Evolutionary conservation across 140 eudicot genomes (phyloP).

Genomic region (Anethum foeniculum): DNA sequence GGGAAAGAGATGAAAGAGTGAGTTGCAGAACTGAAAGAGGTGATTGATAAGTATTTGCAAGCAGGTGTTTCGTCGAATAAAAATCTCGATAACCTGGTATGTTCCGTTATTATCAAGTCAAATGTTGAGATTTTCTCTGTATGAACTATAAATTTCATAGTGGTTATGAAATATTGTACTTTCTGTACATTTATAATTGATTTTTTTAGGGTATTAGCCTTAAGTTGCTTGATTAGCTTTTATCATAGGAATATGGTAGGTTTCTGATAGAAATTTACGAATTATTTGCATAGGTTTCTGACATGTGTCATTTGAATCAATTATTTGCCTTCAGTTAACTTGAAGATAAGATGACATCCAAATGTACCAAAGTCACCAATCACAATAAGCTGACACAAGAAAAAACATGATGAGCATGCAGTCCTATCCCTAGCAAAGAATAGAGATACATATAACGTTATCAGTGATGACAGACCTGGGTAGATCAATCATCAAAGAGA

Average conservation of each 20-base stretch:
- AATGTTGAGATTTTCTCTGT: not conserved
- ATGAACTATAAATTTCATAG: not conserved
- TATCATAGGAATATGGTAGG: not conserved
- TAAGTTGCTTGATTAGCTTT: not conserved
- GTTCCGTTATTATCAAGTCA: constrained; percentile 28
- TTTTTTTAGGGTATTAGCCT: not conserved
- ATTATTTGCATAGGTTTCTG: too few species aligned
- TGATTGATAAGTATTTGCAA: constrained; percentile 19
- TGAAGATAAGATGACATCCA: too few species aligned
- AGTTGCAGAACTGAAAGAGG: constrained; percentile 22
- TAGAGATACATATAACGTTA: too few species aligned
- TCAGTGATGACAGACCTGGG: too few species aligned
- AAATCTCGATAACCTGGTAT: constrained; percentile 35
- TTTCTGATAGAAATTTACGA: not conserved
- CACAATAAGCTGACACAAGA: too few species aligned
- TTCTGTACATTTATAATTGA: not conserved
- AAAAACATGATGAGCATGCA: too few species aligned
- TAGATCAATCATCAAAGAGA: too few species aligned
- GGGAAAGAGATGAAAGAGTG: constrained; percentile 45
- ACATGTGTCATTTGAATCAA: too few species aligned
- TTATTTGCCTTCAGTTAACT: too few species aligned
- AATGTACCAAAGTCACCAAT: too few species aligned
- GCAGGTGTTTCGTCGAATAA: constrained; percentile 34
- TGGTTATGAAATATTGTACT: not conserved
- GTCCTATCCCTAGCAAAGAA: too few species aligned